Conservation (phyloP, 257 asterid species). For the Przewalskia tangutica region DNA sequence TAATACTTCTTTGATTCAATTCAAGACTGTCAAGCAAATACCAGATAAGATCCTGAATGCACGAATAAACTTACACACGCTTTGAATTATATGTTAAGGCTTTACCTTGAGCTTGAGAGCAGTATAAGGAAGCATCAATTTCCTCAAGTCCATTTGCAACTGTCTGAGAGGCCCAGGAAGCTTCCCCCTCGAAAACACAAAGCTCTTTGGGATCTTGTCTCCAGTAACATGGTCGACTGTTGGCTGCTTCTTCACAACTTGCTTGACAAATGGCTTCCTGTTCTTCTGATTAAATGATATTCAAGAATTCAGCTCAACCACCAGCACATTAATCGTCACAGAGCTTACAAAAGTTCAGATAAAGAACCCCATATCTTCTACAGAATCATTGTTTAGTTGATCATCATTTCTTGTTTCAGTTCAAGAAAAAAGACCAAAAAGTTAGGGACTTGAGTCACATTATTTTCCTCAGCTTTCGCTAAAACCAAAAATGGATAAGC, state of each 20-base stretch:
- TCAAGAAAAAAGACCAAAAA: background rate
- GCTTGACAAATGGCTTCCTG: conserved; percentile 54
- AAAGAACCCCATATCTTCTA: background rate
- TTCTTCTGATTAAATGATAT: conserved; percentile 25
- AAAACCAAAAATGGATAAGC: background rate
- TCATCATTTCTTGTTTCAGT: background rate
- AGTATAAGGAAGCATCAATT: conserved; percentile 89
- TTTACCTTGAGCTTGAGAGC: conserved; percentile 85
- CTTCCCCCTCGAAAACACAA: conserved; percentile 78
- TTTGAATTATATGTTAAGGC: background rate
- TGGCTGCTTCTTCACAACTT: conserved; percentile 42
- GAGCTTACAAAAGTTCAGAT: background rate
- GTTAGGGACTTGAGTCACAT: background rate
- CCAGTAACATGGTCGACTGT: conserved; percentile 86
- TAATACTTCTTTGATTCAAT: background rate
- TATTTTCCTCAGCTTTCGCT: background rate
- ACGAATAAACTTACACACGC: background rate
- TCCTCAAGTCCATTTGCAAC: conserved; percentile 74
- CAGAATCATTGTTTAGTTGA: background rate
- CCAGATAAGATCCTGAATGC: background rate
- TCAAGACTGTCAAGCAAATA: background rate
- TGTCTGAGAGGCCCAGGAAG: conserved; percentile 67
- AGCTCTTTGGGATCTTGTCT: conserved; percentile 75
- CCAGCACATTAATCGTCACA: background rate
- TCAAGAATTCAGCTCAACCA: background rate